Conservation (phyloP, 139 green algal genomes). For the Coelastrella sp. region DNA sequence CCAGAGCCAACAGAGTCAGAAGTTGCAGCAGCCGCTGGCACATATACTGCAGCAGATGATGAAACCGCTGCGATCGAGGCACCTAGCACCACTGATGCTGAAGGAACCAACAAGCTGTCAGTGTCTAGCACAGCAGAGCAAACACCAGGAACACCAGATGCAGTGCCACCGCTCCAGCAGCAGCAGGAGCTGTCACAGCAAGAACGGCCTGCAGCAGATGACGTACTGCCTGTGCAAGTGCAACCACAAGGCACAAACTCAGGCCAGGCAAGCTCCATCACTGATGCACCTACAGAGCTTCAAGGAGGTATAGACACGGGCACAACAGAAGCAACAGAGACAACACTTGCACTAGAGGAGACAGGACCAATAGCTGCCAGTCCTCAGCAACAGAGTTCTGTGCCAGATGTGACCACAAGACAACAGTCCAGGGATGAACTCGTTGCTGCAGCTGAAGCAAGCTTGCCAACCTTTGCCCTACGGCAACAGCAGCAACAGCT, state of each 20-base stretch:
- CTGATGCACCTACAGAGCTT: no score
- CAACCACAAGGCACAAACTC: not conserved
- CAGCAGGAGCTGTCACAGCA: not conserved
- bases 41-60: not conserved
- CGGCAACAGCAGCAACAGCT: constrained; percentile 16
- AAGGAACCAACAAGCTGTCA: no score
- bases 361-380: not conserved
- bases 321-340: not conserved
- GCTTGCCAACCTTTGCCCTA: not conserved
- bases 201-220: no score
- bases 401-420: no score
- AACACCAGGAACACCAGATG: not conserved
- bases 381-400: not conserved
- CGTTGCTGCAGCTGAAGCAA: not conserved
- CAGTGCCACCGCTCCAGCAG: not conserved
- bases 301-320: no score
- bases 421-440: not conserved
- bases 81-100: no score
- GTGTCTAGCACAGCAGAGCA: not conserved
- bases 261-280: no score
- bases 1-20: not conserved
- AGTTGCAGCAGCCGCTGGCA: not conserved
- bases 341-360: constrained; percentile 19
- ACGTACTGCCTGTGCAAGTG: not conserved
- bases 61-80: no score